Conservation (phyloP, 1,284 basidiomycete genomes). For the Boletellus deceptivus region DNA sequence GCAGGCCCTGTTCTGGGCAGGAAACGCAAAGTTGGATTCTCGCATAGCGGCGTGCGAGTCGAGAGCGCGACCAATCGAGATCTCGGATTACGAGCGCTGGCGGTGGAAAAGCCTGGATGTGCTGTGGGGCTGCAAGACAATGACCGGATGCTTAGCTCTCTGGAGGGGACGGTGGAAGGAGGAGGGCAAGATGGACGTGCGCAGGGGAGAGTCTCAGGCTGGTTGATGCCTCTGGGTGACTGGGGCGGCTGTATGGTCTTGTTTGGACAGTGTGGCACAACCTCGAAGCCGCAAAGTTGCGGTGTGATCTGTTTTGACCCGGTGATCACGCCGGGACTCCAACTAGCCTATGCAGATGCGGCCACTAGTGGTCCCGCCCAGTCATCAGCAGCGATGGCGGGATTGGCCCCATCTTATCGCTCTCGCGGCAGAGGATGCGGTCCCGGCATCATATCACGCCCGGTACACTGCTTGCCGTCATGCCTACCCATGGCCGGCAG, state of each 20-base stretch:
- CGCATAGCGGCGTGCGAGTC: slow-evolving; percentile 61
- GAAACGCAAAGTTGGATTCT: slow-evolving; percentile 96
- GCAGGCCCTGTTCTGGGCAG: slow-evolving; percentile 92
- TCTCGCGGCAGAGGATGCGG: too few relatives aligned
- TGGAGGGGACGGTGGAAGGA: slow-evolving; percentile 3
- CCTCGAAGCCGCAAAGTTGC: slow-evolving; percentile 1
- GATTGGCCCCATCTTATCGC: too few relatives aligned
- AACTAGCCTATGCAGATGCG: too few relatives aligned
- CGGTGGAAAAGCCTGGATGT: background rate
- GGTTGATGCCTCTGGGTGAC: slow-evolving; percentile 33
- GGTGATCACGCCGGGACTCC: too few relatives aligned
- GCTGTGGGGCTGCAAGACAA: background rate
- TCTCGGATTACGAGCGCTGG: slow-evolving; percentile 8
- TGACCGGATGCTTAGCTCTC: background rate
- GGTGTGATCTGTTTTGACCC: background rate
- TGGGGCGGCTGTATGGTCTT: slow-evolving; percentile 30
- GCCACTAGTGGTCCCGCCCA: too few relatives aligned
- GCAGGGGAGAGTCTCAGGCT: slow-evolving; percentile 11
- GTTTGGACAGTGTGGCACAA: slow-evolving; percentile 32
- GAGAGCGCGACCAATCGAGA: slow-evolving; percentile 18
- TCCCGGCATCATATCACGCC: too few relatives aligned
- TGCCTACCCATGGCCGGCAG: background rate
- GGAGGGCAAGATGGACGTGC: slow-evolving; percentile 9
- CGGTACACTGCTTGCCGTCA: too few relatives aligned
- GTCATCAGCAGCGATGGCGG: too few relatives aligned